phyloP scores from a whole-genome alignment of 2,329 filamentous ascomycete genomes.

The Allantophomopsis cytisporea region DNA sequence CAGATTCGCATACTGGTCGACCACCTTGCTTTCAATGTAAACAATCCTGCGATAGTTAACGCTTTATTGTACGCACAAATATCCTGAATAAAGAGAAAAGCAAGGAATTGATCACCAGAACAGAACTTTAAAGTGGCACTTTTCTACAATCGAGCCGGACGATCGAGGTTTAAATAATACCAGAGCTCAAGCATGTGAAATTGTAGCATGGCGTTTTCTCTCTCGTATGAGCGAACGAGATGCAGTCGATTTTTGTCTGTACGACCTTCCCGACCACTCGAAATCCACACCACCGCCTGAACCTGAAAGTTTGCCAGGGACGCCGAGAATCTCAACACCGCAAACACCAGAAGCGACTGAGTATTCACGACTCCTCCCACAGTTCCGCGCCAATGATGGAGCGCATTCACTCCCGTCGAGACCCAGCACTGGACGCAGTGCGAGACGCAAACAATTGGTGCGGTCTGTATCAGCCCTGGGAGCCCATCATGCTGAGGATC shows the following conservation, averaged over 20 bases:
- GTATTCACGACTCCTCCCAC: slow-evolving; percentile 13
- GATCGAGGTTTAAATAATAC: slow-evolving; percentile 54
- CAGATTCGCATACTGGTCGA: slow-evolving; percentile 45
- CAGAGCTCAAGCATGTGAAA: slow-evolving; percentile 63
- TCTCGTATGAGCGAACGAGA: slow-evolving; percentile 59
- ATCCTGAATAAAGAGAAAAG: slow-evolving; percentile 28
- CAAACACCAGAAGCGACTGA: slow-evolving; percentile 7
- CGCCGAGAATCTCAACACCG: no score
- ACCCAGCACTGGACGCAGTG: slow-evolving; percentile 10
- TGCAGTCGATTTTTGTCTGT: slow-evolving; percentile 60
- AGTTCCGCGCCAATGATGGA: slow-evolving; percentile 10
- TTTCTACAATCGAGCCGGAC: slow-evolving; percentile 42
- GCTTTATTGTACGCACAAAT: slow-evolving; percentile 49
- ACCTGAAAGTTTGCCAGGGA: slow-evolving; percentile 1
- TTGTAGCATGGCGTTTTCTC: slow-evolving; percentile 69
- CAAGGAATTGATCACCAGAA: slow-evolving; percentile 33
- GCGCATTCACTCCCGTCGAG: slow-evolving; percentile 3
- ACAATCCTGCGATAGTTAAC: slow-evolving; percentile 58
- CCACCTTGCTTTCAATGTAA: slow-evolving; percentile 47
- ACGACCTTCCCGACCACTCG: slow-evolving; percentile 44
- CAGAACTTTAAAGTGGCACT: slow-evolving; percentile 66
- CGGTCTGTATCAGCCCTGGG: slow-evolving; percentile 25
- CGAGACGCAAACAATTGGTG: slow-evolving; percentile 14
- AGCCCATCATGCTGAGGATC: slow-evolving; percentile 9
- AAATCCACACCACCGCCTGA: slow-evolving; percentile 1